Percentiles rank a stretch among this genome's conserved stretches.
Evolutionary conservation across 257 asterid species (phyloP).

Genomic region (Primulina tabacum): DNA sequence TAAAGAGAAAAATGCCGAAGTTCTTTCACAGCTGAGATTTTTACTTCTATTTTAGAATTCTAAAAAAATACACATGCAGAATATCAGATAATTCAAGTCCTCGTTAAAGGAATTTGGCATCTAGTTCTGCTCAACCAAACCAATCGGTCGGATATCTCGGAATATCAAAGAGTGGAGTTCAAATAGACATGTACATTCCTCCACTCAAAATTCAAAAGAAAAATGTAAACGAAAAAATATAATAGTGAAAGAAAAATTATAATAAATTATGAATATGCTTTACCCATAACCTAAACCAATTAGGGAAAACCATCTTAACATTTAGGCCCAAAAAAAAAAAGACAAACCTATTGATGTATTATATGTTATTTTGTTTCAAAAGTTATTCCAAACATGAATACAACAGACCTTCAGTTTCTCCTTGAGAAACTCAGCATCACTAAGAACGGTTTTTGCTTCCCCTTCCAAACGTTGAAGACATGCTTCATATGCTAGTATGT

Average conservation of each 20-base stretch:
- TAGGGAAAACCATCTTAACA: background rate
- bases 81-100: slow-evolving; percentile 17
- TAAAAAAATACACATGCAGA: slow-evolving; percentile 4
- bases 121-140: slow-evolving; percentile 9
- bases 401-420: slow-evolving; percentile 82
- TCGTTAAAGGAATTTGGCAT: slow-evolving; percentile 12
- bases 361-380: background rate
- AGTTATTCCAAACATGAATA: slow-evolving; percentile 4
- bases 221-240: background rate
- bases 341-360: slow-evolving; percentile 7
- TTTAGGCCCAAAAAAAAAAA: background rate
- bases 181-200: background rate
- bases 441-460: slow-evolving; percentile 75
- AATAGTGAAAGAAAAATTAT: background rate
- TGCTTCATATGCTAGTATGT: slow-evolving; percentile 79
- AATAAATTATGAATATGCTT: background rate
- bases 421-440: slow-evolving; percentile 85
- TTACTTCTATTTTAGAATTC: slow-evolving; percentile 15
- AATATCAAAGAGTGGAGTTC: slow-evolving; percentile 5
- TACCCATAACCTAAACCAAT: background rate
- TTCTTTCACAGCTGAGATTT: slow-evolving; percentile 5
- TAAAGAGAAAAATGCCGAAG: slow-evolving; percentile 1
- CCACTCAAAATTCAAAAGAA: background rate
- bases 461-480: slow-evolving; percentile 92
- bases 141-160: slow-evolving; percentile 4